These are phyloP conservation scores for Syzygium oleosum DNA, from an alignment of 345 rosid species.

Conservation along the genomic window DNA sequence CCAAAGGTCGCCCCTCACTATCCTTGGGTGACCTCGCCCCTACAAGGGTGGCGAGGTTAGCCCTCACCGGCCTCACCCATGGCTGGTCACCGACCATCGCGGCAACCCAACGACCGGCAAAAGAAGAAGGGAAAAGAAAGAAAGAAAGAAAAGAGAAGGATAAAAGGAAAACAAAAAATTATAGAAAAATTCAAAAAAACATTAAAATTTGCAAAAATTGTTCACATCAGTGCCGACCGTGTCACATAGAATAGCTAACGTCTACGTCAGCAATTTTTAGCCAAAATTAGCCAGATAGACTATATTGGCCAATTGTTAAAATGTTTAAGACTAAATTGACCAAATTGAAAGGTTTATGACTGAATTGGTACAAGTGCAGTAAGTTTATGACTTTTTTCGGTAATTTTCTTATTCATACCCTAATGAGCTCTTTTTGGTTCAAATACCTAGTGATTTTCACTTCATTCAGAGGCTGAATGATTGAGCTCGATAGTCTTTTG, in stretches of 20 bases:
- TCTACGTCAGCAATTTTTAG: accelerated
- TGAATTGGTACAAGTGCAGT: accelerated
- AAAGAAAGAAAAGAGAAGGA: too few species aligned
- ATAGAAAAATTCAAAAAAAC: too few species aligned
- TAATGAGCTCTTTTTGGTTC: not conserved
- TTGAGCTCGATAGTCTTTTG: not conserved
- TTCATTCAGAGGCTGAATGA: not conserved
- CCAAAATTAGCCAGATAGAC: not conserved
- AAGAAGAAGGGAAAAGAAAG: too few species aligned
- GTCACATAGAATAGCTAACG: accelerated
- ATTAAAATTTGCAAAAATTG: too few species aligned
- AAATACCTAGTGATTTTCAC: not conserved
- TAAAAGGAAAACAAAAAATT: too few species aligned
- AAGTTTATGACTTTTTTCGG: not conserved
- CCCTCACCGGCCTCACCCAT: not conserved
- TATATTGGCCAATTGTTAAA: not conserved
- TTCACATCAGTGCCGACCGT: accelerated
- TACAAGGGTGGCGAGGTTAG: too few species aligned
- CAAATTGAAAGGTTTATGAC: not conserved
- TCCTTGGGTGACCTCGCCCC: too few species aligned
- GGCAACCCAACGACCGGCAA: too few species aligned
- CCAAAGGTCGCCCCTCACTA: too few species aligned
- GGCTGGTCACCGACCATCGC: too few species aligned
- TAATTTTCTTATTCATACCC: not conserved
- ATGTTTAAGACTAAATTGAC: not conserved